Base-by-base conservation (phyloP, 768 basidiomycete genomes). In the Russula vinacea region DNA sequence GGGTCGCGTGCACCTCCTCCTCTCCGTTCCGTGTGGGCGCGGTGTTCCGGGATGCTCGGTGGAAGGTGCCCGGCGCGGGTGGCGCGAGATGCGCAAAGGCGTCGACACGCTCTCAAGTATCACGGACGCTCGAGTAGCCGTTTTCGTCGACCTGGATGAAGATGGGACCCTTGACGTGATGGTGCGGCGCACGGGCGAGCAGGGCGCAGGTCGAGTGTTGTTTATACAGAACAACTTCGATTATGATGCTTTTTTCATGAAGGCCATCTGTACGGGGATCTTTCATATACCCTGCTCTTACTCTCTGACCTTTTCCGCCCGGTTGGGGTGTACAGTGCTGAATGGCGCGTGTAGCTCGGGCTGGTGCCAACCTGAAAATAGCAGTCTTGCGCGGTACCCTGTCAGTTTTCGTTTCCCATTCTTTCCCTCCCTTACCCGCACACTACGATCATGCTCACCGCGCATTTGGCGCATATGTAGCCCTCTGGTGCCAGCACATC, bases 151-250 rank as follows among this genome's bases (percentile, higher is more conserved):
- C 74, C 79, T 98, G 73, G 96, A 98, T 70, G 97, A 98, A 74
- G 95, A 99, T 92, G 96, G 96, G 0, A 84, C 86, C 1, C 77
- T 98, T 39, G 97, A 99, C 75, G 84, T 99, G n/a, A 80, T 97
- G 74, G 81, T 98, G 0, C 94, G 96, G 71, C 78, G 97, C 47
- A 85, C 86, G 0, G 94, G 93, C 2, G 76, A 77, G 5, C 84
- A 85, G 57, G 82, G 83, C 2, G 77, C 76, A 50, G 88, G 88
- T 16, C 84, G 81, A 45, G 76, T 92, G 19, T 71, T 84, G 5
- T 96, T 99, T 71, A 78, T 99, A 54, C 94, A 96, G 76, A 99
- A 99, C 72, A 98, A 98, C 74, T 92, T 95, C 71, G 98, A 96
- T 71, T 94, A 94, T 72, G 97, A 99, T 68, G 96, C 97, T 0